phyloP scores from a whole-genome alignment of 2,329 filamentous ascomycete species.

The Xylariaceae sp. region DNA sequence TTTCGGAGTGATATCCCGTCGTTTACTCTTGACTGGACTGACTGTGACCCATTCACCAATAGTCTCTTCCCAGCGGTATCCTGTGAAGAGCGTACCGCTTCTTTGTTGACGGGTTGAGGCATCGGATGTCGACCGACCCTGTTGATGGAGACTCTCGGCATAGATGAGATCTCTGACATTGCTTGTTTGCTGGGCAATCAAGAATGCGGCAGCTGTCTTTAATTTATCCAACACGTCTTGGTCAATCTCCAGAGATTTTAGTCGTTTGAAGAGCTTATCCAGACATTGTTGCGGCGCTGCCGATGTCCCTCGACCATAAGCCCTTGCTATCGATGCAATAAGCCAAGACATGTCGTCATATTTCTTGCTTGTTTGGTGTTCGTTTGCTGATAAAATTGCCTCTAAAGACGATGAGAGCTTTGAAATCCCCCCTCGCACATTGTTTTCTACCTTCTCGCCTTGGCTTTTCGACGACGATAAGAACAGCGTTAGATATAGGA shows the following conservation, averaged over 20 bases:
- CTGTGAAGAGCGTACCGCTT: constrained; percentile 24
- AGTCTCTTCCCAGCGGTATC: constrained; percentile 50
- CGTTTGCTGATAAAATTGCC: constrained; percentile 10
- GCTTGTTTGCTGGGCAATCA: constrained; percentile 47
- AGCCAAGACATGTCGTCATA: constrained; percentile 28
- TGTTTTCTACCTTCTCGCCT: constrained; percentile 9
- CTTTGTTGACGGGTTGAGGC: constrained; percentile 2
- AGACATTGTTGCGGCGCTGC: constrained; percentile 28
- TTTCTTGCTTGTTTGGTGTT: constrained; percentile 19
- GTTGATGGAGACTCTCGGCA: constrained; percentile 40
- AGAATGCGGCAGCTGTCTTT: constrained; percentile 44
- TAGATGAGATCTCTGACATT: constrained; percentile 50
- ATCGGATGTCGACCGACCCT: background rate
- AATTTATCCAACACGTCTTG: constrained; percentile 35
- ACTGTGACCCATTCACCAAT: constrained; percentile 52
- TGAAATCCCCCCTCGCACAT: constrained; percentile 17
- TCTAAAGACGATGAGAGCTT: constrained; percentile 16
- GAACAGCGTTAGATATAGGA: constrained; percentile 26
- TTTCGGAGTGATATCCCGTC: constrained; percentile 17
- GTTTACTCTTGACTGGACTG: constrained; percentile 36
- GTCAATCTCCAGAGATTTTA: constrained; percentile 35
- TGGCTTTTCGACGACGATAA: constrained; percentile 22
- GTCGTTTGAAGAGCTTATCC: constrained; percentile 35
- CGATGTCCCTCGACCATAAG: constrained; percentile 27
- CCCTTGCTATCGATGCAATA: constrained; percentile 29